Percentiles rank a stretch among this genome's conserved stretches.
Conservation (phyloP, 352 stramenopile genomes). For the Pythium pyrilobum region DNA sequence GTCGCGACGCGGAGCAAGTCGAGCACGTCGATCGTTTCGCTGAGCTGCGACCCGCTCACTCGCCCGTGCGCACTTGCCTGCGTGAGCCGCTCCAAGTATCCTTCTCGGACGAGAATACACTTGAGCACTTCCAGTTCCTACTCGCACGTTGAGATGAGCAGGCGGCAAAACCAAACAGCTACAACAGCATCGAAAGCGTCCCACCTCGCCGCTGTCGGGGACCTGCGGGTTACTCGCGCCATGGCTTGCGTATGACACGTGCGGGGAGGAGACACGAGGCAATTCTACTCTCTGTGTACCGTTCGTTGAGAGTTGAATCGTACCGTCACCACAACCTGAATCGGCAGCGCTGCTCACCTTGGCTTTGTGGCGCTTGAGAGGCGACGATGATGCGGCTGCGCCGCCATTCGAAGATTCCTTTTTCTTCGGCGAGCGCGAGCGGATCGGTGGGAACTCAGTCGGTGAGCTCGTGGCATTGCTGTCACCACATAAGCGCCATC, state of each 20-base stretch:
- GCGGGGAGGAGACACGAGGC: conserved; percentile 35
- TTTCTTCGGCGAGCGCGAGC: conserved; percentile 22
- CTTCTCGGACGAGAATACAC: conserved; percentile 85
- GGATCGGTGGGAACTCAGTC: conserved; percentile 19
- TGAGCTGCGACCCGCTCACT: conserved; percentile 48
- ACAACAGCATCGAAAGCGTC: neutral
- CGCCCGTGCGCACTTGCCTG: conserved; percentile 36
- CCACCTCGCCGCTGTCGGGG: conserved; percentile 51
- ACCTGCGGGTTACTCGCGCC: conserved; percentile 10
- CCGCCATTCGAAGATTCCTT: neutral
- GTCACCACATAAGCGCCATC: neutral
- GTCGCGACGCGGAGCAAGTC: conserved; percentile 84
- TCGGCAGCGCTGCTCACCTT: neutral
- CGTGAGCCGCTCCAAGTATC: conserved; percentile 74
- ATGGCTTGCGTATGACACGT: conserved; percentile 20
- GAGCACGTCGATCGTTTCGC: conserved; percentile 75
- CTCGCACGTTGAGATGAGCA: too few species aligned
- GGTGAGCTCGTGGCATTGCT: neutral
- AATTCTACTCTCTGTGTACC: conserved; percentile 18
- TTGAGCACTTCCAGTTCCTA: conserved; percentile 89
- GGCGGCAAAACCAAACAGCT: neutral
- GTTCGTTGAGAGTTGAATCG: neutral
- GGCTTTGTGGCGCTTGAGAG: neutral
- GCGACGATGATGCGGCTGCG: neutral
- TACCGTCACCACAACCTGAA: neutral